Base-by-base conservation (phyloP, 208 protist species). In the Porcisia hertigi region DNA sequence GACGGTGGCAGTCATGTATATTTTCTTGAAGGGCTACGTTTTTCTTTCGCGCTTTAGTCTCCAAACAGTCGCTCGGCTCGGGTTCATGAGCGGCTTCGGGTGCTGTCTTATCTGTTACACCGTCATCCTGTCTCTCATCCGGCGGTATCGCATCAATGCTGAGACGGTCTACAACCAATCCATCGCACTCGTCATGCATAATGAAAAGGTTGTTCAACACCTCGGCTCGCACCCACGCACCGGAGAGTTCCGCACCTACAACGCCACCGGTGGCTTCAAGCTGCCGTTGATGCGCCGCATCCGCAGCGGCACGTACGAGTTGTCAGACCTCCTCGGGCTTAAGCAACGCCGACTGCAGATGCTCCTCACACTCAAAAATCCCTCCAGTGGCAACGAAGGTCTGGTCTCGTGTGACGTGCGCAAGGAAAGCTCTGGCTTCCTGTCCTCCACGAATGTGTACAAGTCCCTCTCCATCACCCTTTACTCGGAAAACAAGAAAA, bases 151-250 rank as follows among this genome's bases (percentile, higher is more conserved):
- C 66, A 97, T 97, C 65, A 96, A 94, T 74, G 82, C 90, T 1
- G 93, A 88, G 59, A 92, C 91, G 0, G 93, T 97, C 60, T 97
- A 97, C 85, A 97, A 97, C 65, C 93, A 97, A 73, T 92, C 89
- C 66, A 97, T 97, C 52, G 89, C 93, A 41, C 81, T 97, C 34
- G 93, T 89, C 34, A 94, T 96, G 90, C 83, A 76, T 20, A 93
- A 97, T 58, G 87, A 89, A 59, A 88, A 84, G 84, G 93, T 97
- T 54, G 69, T 85, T 66, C 84, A 93, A 66, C 86, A 94, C 76
- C 87, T 97, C 55, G 92, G 93, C 52, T 59, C 86, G 5, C 86
- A 94, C 75, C 93, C 93, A 3, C 91, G 90, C 74, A 96, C 93
- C 25, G 90, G 93, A 25, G 90, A 94, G 36, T 97, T 97, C 73